phyloP scores from a whole-genome alignment of 164 flowering plant species.

The Nelumbo lutea region DNA sequence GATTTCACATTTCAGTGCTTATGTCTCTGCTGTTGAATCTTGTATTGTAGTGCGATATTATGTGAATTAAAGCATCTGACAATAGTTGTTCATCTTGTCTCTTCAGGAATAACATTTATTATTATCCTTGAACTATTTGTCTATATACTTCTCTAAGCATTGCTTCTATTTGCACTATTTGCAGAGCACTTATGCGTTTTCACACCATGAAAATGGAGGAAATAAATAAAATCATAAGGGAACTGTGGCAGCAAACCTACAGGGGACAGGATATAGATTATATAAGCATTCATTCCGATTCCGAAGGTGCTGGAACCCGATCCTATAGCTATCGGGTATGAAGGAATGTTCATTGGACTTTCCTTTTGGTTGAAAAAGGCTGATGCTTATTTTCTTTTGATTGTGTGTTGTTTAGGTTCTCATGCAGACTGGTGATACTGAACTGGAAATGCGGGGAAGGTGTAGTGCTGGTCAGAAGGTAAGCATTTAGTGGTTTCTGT shows the following conservation, averaged over 20 bases:
- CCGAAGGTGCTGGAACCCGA: constrained; percentile 97
- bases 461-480: constrained; percentile 99
- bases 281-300: constrained; percentile 89
- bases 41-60: neutral
- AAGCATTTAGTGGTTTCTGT: constrained; percentile 4
- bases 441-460: constrained; percentile 98
- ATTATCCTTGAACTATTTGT: neutral
- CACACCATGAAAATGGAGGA: constrained; percentile 99
- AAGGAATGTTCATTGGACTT: neutral
- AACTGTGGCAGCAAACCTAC: constrained; percentile 98
- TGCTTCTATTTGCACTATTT: neutral
- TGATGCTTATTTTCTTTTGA: too few relatives aligned
- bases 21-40: neutral
- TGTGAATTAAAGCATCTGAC: neutral
- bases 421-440: constrained; percentile 97
- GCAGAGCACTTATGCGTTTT: constrained; percentile 97
- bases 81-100: neutral
- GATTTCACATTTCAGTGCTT: neutral
- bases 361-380: too few relatives aligned
- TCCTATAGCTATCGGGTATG: constrained; percentile 91
- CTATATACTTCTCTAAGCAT: neutral
- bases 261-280: constrained; percentile 98
- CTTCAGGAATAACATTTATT: neutral
- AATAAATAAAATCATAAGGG: constrained; percentile 90
- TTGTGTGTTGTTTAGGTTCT: constrained; percentile 50